Percentiles rank a stretch among this genome's conserved stretches.
phyloP scores from a whole-genome alignment of 208 protist genomes.

The Strigomonas culicis region DNA sequence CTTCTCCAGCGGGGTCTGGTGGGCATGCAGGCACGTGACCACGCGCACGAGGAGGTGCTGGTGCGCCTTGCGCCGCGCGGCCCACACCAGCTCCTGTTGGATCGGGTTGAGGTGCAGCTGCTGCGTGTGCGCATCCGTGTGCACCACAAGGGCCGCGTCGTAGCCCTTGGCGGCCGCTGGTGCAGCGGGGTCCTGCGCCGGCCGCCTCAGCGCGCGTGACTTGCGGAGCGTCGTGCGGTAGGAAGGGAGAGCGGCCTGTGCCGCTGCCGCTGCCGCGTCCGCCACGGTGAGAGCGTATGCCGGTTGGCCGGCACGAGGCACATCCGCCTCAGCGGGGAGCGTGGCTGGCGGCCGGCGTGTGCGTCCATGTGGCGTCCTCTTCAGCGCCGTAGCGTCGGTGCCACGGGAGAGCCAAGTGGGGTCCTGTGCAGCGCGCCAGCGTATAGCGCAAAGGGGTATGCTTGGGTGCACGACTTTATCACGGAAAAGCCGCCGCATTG shows the following conservation, averaged over 20 bases:
- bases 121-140: slow-evolving; percentile 27
- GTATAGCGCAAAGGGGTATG: too few species aligned
- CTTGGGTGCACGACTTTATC: too few species aligned
- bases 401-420: too few species aligned
- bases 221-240: neutral
- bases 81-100: slow-evolving; percentile 56
- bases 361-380: too few species aligned
- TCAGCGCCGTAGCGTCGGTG: too few species aligned
- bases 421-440: too few species aligned
- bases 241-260: too few species aligned
- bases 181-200: neutral
- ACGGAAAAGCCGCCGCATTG: too few species aligned
- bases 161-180: slow-evolving; percentile 19
- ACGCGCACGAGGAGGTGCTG: slow-evolving; percentile 43
- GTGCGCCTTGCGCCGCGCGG: slow-evolving; percentile 53
- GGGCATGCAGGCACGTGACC: slow-evolving; percentile 55
- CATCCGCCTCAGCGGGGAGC: too few species aligned
- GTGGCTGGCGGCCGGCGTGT: too few species aligned
- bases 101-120: slow-evolving; percentile 42
- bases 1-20: slow-evolving; percentile 66
- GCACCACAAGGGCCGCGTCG: slow-evolving; percentile 58
- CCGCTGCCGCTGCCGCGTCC: too few species aligned
- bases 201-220: neutral
- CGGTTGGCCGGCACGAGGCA: neutral
- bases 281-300: neutral